A percentile compares a stretch with the other conserved stretches of the same genome.
Conservation (phyloP, 306 rosid genomes). For the Fagus sylvatica region DNA sequence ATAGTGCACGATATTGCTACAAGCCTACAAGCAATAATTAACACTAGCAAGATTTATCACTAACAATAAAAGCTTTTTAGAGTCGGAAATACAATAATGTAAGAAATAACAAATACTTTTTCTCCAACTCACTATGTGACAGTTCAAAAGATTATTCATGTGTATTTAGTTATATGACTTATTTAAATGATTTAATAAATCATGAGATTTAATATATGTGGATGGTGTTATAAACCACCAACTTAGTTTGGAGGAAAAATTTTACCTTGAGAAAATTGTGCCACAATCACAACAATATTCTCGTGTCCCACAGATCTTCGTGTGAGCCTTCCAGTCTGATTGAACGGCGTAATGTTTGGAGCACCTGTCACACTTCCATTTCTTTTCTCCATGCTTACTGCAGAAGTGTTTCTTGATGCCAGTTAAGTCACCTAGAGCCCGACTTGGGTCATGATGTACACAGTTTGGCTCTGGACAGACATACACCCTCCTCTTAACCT, state of each 20-base stretch:
- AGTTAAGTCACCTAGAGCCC: slow-evolving; percentile 86
- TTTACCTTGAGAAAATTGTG: slow-evolving; percentile 80
- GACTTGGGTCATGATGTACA: slow-evolving; percentile 80
- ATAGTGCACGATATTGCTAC: neutral
- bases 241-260: too few relatives aligned
- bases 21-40: neutral
- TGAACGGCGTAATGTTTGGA: slow-evolving; percentile 83
- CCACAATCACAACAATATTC: slow-evolving; percentile 93
- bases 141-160: too few relatives aligned
- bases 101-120: too few relatives aligned
- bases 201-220: too few relatives aligned
- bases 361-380: slow-evolving; percentile 94
- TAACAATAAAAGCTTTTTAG: neutral
- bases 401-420: slow-evolving; percentile 83
- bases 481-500: slow-evolving; percentile 72
- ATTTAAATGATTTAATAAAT: too few relatives aligned
- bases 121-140: too few relatives aligned
- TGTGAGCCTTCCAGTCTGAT: slow-evolving; percentile 93
- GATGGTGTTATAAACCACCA: too few relatives aligned
- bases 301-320: slow-evolving; percentile 83
- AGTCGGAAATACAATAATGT: neutral
- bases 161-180: too few relatives aligned
- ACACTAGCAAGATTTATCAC: neutral
- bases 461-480: slow-evolving; percentile 80
- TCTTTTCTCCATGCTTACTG: slow-evolving; percentile 84